These are phyloP conservation scores for Aspergillus baeticus DNA, from an alignment of 495 filamentous ascomycete species.

Conservation along the genomic window DNA sequence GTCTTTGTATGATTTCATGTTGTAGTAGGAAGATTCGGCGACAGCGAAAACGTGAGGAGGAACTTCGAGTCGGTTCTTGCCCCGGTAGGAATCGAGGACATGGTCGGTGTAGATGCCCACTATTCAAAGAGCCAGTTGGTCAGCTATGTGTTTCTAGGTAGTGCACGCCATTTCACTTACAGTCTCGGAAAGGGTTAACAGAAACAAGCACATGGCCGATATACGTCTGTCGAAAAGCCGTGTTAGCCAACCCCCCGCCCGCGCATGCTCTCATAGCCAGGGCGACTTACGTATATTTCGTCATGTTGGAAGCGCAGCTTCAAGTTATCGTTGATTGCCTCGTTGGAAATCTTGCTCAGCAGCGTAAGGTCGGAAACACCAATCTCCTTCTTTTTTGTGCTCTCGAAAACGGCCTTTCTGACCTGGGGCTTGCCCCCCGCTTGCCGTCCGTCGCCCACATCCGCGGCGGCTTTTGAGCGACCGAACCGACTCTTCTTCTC, in stretches of 20 bases:
- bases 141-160: slow-evolving; percentile 15
- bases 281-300: slow-evolving; percentile 83
- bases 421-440: slow-evolving; percentile 64
- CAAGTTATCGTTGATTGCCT: slow-evolving; percentile 98
- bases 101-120: slow-evolving; percentile 97
- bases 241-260: slow-evolving; percentile 24
- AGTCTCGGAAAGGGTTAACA: slow-evolving; percentile 96
- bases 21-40: slow-evolving; percentile 95
- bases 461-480: slow-evolving; percentile 46
- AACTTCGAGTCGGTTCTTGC: slow-evolving; percentile 94
- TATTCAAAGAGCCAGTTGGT: slow-evolving; percentile 28
- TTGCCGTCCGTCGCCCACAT: slow-evolving; percentile 45
- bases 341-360: slow-evolving; percentile 97
- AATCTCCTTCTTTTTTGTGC: slow-evolving; percentile 97
- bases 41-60: slow-evolving; percentile 98
- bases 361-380: slow-evolving; percentile 97
- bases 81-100: slow-evolving; percentile 86
- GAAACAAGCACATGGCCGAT: slow-evolving; percentile 99
- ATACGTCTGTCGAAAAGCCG: slow-evolving; percentile 67
- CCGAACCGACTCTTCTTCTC: slow-evolving; percentile 52
- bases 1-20: slow-evolving; percentile 99
- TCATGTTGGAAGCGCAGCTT: slow-evolving; percentile 94
- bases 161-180: slow-evolving; percentile 43
- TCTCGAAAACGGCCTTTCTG: slow-evolving; percentile 94
- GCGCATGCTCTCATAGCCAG: slow-evolving; percentile 10